A percentile compares a stretch with the other conserved stretches of the same genome.
Evolutionary conservation across 352 stramenopile genomes (phyloP).

Genomic region (Ophiocytium majus): DNA sequence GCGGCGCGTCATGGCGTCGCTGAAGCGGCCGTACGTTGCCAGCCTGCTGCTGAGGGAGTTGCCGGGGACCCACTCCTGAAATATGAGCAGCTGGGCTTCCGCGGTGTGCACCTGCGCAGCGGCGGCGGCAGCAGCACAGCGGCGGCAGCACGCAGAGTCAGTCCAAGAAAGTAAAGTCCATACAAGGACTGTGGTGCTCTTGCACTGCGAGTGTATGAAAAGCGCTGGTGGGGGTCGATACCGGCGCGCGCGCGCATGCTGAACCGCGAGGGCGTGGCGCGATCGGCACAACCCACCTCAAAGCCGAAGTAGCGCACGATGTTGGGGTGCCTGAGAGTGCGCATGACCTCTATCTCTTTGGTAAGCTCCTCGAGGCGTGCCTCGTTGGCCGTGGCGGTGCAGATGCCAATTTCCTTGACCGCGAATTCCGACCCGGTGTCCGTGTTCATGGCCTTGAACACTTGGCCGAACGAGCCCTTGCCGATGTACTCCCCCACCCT

Average conservation of each 20-base stretch:
- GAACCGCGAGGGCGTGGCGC: no score
- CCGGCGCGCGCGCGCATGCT: no score
- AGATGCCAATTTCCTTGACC: conserved; percentile 1
- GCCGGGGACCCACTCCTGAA: conserved; percentile 84
- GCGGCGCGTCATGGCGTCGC: conserved; percentile 82
- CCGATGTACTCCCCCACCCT: background rate
- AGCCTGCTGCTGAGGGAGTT: conserved; percentile 79
- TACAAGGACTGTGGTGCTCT: no score
- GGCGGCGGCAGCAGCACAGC: no score
- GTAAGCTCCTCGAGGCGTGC: background rate
- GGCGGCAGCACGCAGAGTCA: no score
- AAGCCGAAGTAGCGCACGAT: conserved; percentile 59
- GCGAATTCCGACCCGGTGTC: conserved; percentile 11
- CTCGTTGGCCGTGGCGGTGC: background rate
- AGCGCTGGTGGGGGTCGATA: no score
- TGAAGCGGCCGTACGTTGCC: conserved; percentile 76
- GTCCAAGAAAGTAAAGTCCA: no score
- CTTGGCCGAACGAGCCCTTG: background rate
- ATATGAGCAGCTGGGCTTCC: conserved; percentile 73
- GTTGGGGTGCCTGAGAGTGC: conserved; percentile 42
- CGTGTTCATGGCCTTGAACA: conserved; percentile 24
- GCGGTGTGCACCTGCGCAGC: background rate
- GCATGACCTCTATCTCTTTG: conserved; percentile 35
- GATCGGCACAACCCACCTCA: no score
- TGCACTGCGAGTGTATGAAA: no score